These are phyloP conservation scores for Lactifluus piperatus DNA, from an alignment of 768 basidiomycete species.

Conservation along the genomic window DNA sequence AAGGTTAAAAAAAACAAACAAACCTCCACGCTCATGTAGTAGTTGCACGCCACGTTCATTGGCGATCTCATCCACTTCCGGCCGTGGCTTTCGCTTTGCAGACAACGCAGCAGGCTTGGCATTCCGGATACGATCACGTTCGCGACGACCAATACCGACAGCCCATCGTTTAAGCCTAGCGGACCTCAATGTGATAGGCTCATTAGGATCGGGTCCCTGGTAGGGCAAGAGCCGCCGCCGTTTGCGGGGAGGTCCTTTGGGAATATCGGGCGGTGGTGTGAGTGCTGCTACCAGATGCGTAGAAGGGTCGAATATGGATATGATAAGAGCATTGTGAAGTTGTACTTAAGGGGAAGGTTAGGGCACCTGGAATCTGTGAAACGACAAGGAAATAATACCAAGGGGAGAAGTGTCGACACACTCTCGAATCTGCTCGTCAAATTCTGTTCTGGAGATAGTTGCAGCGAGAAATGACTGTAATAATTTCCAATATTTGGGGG, in stretches of 20 bases:
- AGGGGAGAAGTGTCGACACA: slow-evolving; percentile 52
- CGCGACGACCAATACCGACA: slow-evolving; percentile 59
- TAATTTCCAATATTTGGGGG: slow-evolving; percentile 49
- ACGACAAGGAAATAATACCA: slow-evolving; percentile 22
- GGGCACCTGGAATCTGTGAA: slow-evolving; percentile 3
- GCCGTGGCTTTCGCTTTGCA: slow-evolving; percentile 36
- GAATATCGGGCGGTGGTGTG: slow-evolving; percentile 52
- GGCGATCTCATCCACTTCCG: slow-evolving; percentile 57
- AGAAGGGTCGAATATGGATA: slow-evolving; percentile 75
- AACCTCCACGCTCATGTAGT: slow-evolving; percentile 59
- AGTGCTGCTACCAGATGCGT: slow-evolving; percentile 58
- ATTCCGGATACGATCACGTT: slow-evolving; percentile 59
- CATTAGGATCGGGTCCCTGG: slow-evolving; percentile 51
- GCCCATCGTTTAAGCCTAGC: slow-evolving; percentile 66
- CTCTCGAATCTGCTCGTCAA: slow-evolving; percentile 60
- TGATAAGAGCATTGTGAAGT: slow-evolving; percentile 76
- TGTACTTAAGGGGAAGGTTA: slow-evolving; percentile 39
- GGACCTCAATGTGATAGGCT: slow-evolving; percentile 50
- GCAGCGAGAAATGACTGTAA: slow-evolving; percentile 64
- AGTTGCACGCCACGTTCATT: slow-evolving; percentile 60
- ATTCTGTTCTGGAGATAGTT: slow-evolving; percentile 61
- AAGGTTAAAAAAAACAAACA: slow-evolving; percentile 13
- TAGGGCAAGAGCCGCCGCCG: slow-evolving; percentile 61
- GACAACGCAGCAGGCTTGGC: slow-evolving; percentile 37
- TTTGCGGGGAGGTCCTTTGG: slow-evolving; percentile 60